These are phyloP conservation scores for Pseudogymnoascus sp. DNA, from an alignment of 2,329 filamentous ascomycete species.

Conservation along the genomic window DNA sequence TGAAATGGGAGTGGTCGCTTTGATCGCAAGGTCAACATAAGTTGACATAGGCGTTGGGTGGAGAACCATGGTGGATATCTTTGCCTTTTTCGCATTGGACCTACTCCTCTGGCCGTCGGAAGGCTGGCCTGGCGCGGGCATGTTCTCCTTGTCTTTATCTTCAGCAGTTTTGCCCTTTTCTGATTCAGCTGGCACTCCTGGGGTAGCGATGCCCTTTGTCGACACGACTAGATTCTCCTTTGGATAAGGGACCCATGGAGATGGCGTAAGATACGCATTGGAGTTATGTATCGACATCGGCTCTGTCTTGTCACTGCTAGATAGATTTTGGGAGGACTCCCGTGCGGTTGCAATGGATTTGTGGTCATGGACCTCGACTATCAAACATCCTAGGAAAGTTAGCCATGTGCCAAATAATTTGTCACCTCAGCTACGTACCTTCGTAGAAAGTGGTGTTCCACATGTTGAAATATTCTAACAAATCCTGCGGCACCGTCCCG, in stretches of 20 bases:
- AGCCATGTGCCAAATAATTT: constrained; percentile 4
- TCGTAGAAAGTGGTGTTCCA: constrained; percentile 79
- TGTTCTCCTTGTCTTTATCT: constrained; percentile 49
- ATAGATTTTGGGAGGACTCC: constrained; percentile 44
- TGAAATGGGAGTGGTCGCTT: constrained; percentile 57
- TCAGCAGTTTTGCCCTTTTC: constrained; percentile 36
- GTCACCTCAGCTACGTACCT: constrained; percentile 37
- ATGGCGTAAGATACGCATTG: constrained; percentile 83
- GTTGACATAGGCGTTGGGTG: constrained; percentile 72
- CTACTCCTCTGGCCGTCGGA: constrained; percentile 38
- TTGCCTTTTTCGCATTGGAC: constrained; percentile 43
- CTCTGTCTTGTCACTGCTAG: constrained; percentile 51
- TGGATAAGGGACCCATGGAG: constrained; percentile 71
- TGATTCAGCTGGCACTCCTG: constrained; percentile 19
- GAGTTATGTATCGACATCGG: constrained; percentile 88
- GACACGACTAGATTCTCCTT: constrained; percentile 32
- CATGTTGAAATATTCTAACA: constrained; percentile 68
- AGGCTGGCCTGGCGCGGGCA: constrained; percentile 42
- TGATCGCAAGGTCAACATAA: constrained; percentile 66
- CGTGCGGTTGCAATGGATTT: constrained; percentile 56
- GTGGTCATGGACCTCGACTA: constrained; percentile 89
- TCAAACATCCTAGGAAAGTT: constrained; percentile 56
- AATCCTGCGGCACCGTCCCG: constrained; percentile 79
- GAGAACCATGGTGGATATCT: constrained; percentile 69
- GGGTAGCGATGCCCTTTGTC: constrained; percentile 19